Evolutionary conservation across 768 basidiomycete genomes (phyloP).

Genomic region (Tricholoma bakamatsutake): DNA sequence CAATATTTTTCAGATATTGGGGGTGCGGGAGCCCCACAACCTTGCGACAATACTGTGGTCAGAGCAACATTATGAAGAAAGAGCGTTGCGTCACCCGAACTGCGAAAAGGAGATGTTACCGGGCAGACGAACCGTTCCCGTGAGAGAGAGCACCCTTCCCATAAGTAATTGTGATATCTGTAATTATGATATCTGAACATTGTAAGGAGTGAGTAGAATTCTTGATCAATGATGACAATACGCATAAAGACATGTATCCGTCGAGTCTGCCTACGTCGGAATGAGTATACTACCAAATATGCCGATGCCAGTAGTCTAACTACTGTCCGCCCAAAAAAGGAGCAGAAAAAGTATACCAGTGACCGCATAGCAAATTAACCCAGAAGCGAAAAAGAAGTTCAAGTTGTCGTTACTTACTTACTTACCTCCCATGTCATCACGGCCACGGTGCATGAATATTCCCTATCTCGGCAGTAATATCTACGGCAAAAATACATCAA

Average conservation of each 20-base stretch:
- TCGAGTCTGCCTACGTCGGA: neutral
- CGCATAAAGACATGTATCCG: neutral
- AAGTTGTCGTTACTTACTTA: neutral
- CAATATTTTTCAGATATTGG: no score
- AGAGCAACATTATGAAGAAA: no score
- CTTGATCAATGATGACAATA: neutral
- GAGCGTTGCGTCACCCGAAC: no score
- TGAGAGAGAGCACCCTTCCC: no score
- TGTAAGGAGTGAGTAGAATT: neutral
- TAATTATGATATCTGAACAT: no score
- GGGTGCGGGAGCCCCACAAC: no score
- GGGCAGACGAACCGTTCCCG: no score
- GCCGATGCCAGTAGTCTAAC: neutral
- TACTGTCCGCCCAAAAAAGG: neutral
- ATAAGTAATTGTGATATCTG: no score
- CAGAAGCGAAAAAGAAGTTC: neutral
- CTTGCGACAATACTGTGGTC: no score
- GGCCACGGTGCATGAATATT: neutral
- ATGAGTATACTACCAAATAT: neutral
- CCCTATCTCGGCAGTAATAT: neutral
- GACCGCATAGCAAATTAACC: neutral
- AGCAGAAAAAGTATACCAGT: neutral
- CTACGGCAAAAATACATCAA: neutral
- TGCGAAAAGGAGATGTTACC: no score
- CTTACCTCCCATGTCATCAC: neutral